phyloP scores from a whole-genome alignment of 2,329 filamentous ascomycete species.

The Karstenula rhodostoma region DNA sequence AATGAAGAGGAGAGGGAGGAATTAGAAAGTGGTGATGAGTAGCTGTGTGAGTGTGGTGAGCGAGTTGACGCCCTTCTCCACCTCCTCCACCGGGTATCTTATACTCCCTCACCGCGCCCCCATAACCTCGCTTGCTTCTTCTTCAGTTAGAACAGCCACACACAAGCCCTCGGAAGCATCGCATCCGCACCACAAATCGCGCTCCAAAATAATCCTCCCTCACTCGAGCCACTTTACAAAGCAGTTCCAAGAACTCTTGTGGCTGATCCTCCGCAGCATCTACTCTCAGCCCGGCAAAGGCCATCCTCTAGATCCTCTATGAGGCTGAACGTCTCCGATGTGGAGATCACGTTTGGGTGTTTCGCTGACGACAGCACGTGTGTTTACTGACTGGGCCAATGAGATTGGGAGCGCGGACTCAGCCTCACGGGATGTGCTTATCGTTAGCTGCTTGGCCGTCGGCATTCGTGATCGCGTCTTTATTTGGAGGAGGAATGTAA shows the following conservation, averaged over 20 bases:
- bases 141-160: neutral
- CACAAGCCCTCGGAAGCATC: neutral
- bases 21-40: neutral
- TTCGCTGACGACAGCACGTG: conserved; percentile 3
- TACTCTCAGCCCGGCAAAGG: neutral
- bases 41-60: neutral
- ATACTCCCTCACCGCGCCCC: conserved; percentile 1
- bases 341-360: neutral
- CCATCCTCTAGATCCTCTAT: neutral
- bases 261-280: neutral
- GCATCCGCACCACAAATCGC: neutral
- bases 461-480: conserved; percentile 10
- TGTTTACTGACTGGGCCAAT: neutral
- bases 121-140: neutral
- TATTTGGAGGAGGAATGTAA: neutral
- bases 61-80: neutral
- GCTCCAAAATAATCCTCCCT: neutral
- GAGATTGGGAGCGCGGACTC: neutral
- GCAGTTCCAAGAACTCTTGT: neutral
- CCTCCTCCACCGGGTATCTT: neutral
- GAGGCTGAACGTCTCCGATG: neutral
- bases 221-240: conserved; percentile 1
- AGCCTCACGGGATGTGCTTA: neutral
- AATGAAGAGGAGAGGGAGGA: neutral
- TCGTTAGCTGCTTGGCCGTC: conserved; percentile 9